Percentiles rank a stretch among this genome's conserved stretches.
These are phyloP conservation scores for Carex parvula DNA, from an alignment of 176 grass and related monocot species.

Conservation along the genomic window DNA sequence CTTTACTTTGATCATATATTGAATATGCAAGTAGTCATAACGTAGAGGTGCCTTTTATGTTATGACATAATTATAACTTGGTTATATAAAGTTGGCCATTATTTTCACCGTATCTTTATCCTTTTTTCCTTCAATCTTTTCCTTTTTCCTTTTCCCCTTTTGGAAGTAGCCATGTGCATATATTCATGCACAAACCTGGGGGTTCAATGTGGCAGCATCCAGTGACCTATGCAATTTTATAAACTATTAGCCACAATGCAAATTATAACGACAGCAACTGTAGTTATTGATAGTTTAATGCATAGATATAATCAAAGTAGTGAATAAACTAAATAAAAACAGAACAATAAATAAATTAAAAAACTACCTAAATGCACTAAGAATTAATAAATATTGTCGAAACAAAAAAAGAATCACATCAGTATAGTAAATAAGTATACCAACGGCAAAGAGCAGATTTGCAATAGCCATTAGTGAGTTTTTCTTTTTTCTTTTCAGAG, in stretches of 20 bases:
- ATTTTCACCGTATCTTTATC: background rate
- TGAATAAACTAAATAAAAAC: background rate
- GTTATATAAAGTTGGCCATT: constrained; percentile 1
- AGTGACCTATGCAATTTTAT: background rate
- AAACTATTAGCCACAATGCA: background rate
- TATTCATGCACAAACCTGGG: background rate
- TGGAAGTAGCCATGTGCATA: constrained; percentile 21
- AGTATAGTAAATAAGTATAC: background rate
- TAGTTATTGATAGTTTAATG: background rate
- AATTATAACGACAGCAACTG: background rate
- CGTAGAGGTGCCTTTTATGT: background rate
- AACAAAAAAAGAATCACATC: background rate
- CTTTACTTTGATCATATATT: background rate
- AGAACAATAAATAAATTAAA: background rate
- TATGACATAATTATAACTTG: background rate
- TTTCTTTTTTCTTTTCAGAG: background rate
- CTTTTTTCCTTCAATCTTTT: background rate
- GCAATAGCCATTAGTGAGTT: background rate
- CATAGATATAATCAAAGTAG: background rate
- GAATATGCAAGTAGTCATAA: background rate
- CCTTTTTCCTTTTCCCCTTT: background rate
- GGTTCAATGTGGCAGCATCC: background rate
- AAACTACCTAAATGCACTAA: background rate
- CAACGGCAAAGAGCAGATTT: background rate
- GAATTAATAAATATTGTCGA: background rate